Evolutionary conservation across 192 early-diverging fungal species (phyloP), one percentile per base, ranked within the genome.

Genomic region (Rhizoclosmatium sp.): DNA sequence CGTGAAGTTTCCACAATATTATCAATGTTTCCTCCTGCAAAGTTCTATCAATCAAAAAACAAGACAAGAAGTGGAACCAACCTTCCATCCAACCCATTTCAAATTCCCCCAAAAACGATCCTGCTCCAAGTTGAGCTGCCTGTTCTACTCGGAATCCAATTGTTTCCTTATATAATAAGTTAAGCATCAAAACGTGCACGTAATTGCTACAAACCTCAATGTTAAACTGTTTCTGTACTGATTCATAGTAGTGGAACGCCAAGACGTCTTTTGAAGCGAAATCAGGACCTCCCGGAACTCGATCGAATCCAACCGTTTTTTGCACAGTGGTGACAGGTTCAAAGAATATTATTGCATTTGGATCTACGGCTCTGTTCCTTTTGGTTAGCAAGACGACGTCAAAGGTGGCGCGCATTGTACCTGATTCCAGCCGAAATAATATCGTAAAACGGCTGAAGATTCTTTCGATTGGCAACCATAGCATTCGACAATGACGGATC

Each of bases 361-460:
- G 78, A 46, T 80, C 78, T 9, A 80, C 78, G 10, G 19, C 3
- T n/a, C 76, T 21, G 14, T 65, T 12, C 12, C 62, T 23, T 12
- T 23, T 31, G 9, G 41, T 48, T 14, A 19, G 19, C 7, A 48
- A 70, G 14, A 70, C 7, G 60, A 21, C 0, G 9, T 48, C 46
- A 49, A n/a, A 40, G 31, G 31, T 31, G 31, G 31, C 31, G 31
- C 31, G 31, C 31, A 31, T 31, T 31, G 31, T 31, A 31, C 59
- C 76, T 65, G 71, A 80, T 80, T 74, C 78, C 78, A 9, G 72
- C 61, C 2, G 78, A 69, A 10, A 64, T 47, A 40, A 61, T 54
- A 39, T 80, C 78, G 51, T 80, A 80, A 47, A 80, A 80, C 44
- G 58, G 58, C 65, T 73, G 78, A 45, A 80, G 51, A 46, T 80